Percentiles rank a stretch among this genome's conserved stretches.
These are phyloP conservation scores for Psilocybe sp. DNA, from an alignment of 768 basidiomycete genomes.

Conservation along the genomic window DNA sequence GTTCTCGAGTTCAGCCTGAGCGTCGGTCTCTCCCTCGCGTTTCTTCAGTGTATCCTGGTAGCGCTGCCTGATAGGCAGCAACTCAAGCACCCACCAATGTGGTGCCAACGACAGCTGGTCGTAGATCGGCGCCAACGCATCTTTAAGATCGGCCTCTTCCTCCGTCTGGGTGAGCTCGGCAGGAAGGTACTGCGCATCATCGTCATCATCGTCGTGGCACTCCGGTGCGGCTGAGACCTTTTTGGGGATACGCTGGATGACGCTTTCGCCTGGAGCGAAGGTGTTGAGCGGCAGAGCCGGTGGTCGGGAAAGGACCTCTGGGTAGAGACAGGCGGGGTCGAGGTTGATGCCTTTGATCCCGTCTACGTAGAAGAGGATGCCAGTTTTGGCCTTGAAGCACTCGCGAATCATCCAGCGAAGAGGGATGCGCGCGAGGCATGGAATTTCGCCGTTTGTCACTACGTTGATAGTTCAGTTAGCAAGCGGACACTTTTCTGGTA, in stretches of 20 bases:
- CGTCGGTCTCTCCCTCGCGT: conserved; percentile 4
- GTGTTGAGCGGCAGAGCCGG: conserved; percentile 29
- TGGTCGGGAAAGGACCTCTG: conserved; percentile 36
- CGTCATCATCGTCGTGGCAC: conserved; percentile 9
- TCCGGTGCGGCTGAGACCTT: conserved; percentile 10
- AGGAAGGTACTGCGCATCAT: conserved; percentile 5
- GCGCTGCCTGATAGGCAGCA: conserved; percentile 28
- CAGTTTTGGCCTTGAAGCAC: conserved; percentile 51
- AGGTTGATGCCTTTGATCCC: conserved; percentile 39
- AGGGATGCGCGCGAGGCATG: conserved; percentile 48
- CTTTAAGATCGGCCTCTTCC: conserved; percentile 50
- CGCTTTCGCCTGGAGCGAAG: conserved; percentile 18
- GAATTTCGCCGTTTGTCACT: conserved; percentile 36
- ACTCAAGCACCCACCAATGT: conserved; percentile 44
- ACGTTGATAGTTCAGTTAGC: neutral
- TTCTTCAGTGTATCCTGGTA: conserved; percentile 28
- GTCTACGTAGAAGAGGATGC: conserved; percentile 54
- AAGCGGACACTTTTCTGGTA: no score
- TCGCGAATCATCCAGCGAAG: conserved; percentile 73
- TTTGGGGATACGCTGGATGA: conserved; percentile 30
- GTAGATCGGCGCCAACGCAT: conserved; percentile 43
- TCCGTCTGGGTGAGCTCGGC: conserved; percentile 26
- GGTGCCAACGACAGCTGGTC: conserved; percentile 43
- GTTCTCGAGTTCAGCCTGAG: neutral
- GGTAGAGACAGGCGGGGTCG: conserved; percentile 34